Evolutionary conservation across 345 rosid genomes (phyloP), one percentile per base, ranked within the genome.

Genomic region (Trapa incisa): DNA sequence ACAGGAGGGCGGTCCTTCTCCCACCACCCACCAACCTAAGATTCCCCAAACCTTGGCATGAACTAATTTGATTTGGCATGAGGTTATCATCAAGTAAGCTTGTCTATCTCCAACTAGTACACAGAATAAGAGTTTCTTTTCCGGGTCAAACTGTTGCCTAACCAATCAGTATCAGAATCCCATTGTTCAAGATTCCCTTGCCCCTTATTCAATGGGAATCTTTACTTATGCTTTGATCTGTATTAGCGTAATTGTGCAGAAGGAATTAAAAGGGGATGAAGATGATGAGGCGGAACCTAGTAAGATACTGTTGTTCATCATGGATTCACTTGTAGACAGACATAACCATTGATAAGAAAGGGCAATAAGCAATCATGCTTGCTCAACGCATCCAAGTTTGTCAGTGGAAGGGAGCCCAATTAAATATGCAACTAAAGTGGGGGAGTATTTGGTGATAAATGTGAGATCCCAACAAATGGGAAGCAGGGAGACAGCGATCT

Each of bases 381-480:
- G 6, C 4, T 39, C 6, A 39, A 39, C 0, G 3, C 3, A 6
- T 3, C 42, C 0, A 39, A 39, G 42, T 13, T 50, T 1, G 22
- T 0, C n/a, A 6, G 14, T 4, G 16, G 14, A 48, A 48, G 13
- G 53, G 14, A 11, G 53, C 53, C 14, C 16, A 48, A 3, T 11
- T 11, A 14, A 10, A 10, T 48, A 9, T 48, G 14, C 53, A 7
- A 47, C 1, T 15, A 22, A 41, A 41, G 43, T 4, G 17, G 11
- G 17, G 38, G 1, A 41, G 32, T 10, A 16, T 56, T 67, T n/a
- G 50, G 37, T 38, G 43, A 16, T 35, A 32, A 16, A 38, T 38
- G 33, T 54, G 47, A 61, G 53, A n/a, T 61, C 67, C 35, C 53
- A 70, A 75, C 77, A 73, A 68, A 77, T 48, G 75, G 62, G 68